Percentiles rank a stretch among this genome's conserved stretches.
phyloP scores from a whole-genome alignment of 2,329 filamentous ascomycete genomes.

The Monilinia fructigena region DNA sequence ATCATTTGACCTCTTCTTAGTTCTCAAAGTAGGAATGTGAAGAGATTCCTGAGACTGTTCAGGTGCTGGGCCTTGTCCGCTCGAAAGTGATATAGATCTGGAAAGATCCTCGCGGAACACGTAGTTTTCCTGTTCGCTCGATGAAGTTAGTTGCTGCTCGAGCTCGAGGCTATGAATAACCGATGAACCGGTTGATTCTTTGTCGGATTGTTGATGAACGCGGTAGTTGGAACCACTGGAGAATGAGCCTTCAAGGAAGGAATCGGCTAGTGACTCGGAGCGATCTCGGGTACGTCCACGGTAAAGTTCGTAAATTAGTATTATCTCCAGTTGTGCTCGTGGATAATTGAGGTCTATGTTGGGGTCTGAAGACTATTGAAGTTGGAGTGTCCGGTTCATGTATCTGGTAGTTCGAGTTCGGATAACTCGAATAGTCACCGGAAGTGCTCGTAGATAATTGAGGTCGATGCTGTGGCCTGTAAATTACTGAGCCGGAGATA shows the following conservation, averaged over 20 bases:
- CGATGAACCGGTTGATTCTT: slow-evolving; percentile 43
- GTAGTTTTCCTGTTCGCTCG: slow-evolving; percentile 48
- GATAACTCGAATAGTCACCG: slow-evolving; percentile 19
- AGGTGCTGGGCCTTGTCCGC: slow-evolving; percentile 31
- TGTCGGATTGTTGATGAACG: slow-evolving; percentile 48
- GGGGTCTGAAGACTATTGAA: slow-evolving; percentile 16
- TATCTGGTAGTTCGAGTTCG: slow-evolving; percentile 21
- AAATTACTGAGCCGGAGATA: slow-evolving; percentile 17
- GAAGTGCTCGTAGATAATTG: slow-evolving; percentile 16
- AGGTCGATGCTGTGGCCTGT: slow-evolving; percentile 20
- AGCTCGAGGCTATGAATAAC: slow-evolving; percentile 39
- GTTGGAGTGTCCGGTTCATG: slow-evolving; percentile 22
- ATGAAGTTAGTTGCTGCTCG: slow-evolving; percentile 27
- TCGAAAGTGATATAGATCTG: slow-evolving; percentile 42
- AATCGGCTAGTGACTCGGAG: slow-evolving; percentile 18
- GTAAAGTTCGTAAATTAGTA: slow-evolving; percentile 20
- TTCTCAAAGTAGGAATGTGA: slow-evolving; percentile 54
- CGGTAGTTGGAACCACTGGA: slow-evolving; percentile 48
- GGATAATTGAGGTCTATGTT: slow-evolving; percentile 19
- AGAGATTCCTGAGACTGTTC: slow-evolving; percentile 63
- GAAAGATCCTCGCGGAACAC: slow-evolving; percentile 50
- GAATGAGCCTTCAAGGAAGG: slow-evolving; percentile 24
- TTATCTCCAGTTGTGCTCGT: slow-evolving; percentile 22
- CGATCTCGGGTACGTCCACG: slow-evolving; percentile 11
- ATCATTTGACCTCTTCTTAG: slow-evolving; percentile 51